phyloP scores from a whole-genome alignment of 305 asterid species.

The Stenogyne calaminthoides region DNA sequence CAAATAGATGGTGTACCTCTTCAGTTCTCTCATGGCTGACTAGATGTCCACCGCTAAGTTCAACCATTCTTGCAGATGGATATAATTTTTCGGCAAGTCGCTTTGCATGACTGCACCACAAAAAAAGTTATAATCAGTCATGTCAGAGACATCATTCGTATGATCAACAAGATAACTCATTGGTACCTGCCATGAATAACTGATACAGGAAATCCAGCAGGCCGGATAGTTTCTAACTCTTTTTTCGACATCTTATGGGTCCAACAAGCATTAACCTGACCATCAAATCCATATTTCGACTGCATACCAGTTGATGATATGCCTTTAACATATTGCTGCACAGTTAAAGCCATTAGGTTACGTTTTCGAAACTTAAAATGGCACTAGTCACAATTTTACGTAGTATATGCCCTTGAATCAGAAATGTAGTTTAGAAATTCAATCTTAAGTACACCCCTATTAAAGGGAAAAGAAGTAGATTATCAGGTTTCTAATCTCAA shows the following conservation, averaged over 20 bases:
- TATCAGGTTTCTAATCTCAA: constrained; percentile 12
- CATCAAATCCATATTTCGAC: constrained; percentile 81
- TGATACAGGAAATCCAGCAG: constrained; percentile 72
- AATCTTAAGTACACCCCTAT: neutral
- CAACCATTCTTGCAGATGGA: constrained; percentile 93
- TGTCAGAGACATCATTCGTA: constrained; percentile 16
- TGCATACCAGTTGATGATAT: constrained; percentile 94
- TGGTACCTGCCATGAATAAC: constrained; percentile 95
- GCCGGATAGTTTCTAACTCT: constrained; percentile 70
- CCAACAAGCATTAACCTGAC: constrained; percentile 98
- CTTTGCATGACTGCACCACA: constrained; percentile 69
- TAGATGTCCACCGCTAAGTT: constrained; percentile 93
- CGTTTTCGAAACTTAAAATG: neutral
- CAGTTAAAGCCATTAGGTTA: constrained; percentile 26
- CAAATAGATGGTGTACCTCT: constrained; percentile 54
- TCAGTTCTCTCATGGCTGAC: constrained; percentile 95
- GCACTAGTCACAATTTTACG: neutral
- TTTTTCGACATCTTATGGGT: constrained; percentile 65
- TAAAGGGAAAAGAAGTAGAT: neutral
- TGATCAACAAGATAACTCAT: neutral
- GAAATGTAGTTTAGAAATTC: neutral
- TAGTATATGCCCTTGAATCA: neutral
- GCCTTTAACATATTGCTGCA: constrained; percentile 88
- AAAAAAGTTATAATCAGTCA: constrained; percentile 33
- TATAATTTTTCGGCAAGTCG: constrained; percentile 73